Conservation (phyloP, 768 basidiomycete genomes). For the Terana coerulea region DNA sequence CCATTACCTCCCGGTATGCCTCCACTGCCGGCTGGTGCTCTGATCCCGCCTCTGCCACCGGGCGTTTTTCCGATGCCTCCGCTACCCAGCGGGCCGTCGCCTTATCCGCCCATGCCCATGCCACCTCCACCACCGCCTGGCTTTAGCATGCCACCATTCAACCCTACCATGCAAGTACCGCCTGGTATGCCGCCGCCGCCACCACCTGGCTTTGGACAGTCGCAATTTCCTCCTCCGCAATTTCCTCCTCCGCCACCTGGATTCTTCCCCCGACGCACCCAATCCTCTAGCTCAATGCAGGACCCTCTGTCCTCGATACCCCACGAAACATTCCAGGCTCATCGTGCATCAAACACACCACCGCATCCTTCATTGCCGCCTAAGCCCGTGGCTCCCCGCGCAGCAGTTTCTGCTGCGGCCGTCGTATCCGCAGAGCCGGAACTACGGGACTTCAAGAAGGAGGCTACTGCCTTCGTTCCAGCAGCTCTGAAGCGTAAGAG, state of each 20-base stretch:
- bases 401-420: slow-evolving; percentile 42
- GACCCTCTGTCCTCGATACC: slow-evolving; percentile 76
- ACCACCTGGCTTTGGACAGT: slow-evolving; percentile 27
- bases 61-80: slow-evolving; percentile 14
- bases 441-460: slow-evolving; percentile 91
- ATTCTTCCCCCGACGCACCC: slow-evolving; percentile 56
- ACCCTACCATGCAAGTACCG: not conserved
- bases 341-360: slow-evolving; percentile 43
- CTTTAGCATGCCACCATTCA: slow-evolving; percentile 2
- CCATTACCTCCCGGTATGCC: slow-evolving; percentile 19
- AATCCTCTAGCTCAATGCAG: slow-evolving; percentile 54
- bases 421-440: slow-evolving; percentile 83
- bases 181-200: slow-evolving; percentile 27
- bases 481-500: slow-evolving; percentile 76
- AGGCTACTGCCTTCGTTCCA: slow-evolving; percentile 91
- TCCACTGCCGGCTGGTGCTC: not conserved
- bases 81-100: slow-evolving; percentile 15
- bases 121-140: slow-evolving; percentile 25
- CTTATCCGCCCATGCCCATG: slow-evolving; percentile 20
- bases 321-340: slow-evolving; percentile 75
- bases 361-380: slow-evolving; percentile 20
- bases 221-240: slow-evolving; percentile 32
- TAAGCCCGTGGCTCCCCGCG: slow-evolving; percentile 28
- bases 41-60: slow-evolving; percentile 23
- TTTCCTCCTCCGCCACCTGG: slow-evolving; percentile 53